phyloP scores from a whole-genome alignment of 495 filamentous ascomycete genomes.

The Aspergillus kassunensis region DNA sequence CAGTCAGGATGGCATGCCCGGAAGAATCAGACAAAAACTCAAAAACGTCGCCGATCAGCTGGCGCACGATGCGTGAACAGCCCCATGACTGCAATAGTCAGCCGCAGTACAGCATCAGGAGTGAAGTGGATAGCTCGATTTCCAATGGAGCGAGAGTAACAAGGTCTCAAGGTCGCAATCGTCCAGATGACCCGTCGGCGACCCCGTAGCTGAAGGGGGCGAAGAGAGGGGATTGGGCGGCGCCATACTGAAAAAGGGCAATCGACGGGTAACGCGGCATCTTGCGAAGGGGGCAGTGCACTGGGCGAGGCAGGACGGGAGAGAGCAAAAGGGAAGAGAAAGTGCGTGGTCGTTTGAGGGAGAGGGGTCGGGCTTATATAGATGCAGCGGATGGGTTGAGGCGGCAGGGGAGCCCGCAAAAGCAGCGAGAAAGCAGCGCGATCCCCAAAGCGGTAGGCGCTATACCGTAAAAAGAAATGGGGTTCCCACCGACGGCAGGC shows the following conservation, averaged over 20 bases:
- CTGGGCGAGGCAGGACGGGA: neutral
- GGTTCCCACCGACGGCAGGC: slow-evolving; percentile 1
- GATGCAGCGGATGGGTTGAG: slow-evolving; percentile 8
- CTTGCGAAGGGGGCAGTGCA: slow-evolving; percentile 14
- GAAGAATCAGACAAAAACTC: neutral
- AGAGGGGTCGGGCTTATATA: slow-evolving; percentile 17
- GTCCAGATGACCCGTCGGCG: slow-evolving; percentile 10
- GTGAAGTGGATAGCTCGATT: neutral
- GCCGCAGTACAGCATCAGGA: neutral
- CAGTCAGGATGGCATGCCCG: neutral
- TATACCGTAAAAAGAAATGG: slow-evolving; percentile 4
- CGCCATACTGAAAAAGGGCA: slow-evolving; percentile 12
- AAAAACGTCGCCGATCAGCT: neutral
- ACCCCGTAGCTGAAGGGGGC: slow-evolving; percentile 14
- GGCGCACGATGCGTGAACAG: neutral
- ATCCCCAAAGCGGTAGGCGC: slow-evolving; percentile 6
- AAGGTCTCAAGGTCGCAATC: slow-evolving; percentile 4
- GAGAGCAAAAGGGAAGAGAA: slow-evolving; percentile 14
- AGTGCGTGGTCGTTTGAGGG: slow-evolving; percentile 14
- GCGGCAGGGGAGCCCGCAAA: slow-evolving; percentile 15
- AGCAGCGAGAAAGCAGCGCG: slow-evolving; percentile 12
- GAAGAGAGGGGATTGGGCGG: neutral
- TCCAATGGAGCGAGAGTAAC: slow-evolving; percentile 9
- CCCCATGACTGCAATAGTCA: neutral
- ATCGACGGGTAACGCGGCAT: slow-evolving; percentile 14